Conservation (phyloP, 1,139 yeast species). For the Blastobotrys raffinosifermentans region DNA sequence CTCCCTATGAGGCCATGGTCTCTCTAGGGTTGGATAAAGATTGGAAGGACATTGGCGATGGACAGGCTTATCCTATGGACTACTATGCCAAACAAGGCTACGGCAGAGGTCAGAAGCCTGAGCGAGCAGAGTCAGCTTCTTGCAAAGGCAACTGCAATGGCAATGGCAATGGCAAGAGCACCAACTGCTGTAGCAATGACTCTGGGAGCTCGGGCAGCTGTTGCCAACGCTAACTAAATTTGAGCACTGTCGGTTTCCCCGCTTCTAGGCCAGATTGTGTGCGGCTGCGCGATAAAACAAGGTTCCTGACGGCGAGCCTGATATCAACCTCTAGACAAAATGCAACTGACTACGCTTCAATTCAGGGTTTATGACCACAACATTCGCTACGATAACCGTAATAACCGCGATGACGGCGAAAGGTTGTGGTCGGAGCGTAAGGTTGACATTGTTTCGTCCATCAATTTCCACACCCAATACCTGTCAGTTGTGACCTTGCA, state of each 20-base stretch:
- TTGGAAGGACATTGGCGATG: constrained; percentile 45
- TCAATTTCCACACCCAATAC: constrained; percentile 37
- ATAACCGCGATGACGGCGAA: constrained; percentile 35
- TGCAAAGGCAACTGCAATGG: too few species aligned
- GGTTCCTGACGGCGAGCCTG: too few species aligned
- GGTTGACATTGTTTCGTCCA: constrained; percentile 37
- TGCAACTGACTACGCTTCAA: constrained; percentile 11
- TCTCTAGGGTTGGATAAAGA: constrained; percentile 65
- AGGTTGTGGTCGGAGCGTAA: constrained; percentile 42
- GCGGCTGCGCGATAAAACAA: too few species aligned
- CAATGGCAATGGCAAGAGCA: too few species aligned
- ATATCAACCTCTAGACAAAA: too few species aligned
- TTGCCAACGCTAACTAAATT: too few species aligned
- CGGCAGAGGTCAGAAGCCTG: constrained; percentile 78
- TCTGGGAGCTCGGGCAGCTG: too few species aligned
- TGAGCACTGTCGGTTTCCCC: too few species aligned
- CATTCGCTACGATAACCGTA: constrained; percentile 40
- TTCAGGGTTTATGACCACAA: constrained; percentile 49
- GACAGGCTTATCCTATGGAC: constrained; percentile 82
- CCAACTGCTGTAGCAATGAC: too few species aligned
- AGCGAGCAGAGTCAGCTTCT: constrained; percentile 27
- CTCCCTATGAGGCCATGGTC: constrained; percentile 97
- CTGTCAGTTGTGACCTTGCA: constrained; percentile 44
- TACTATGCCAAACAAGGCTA: constrained; percentile 87
- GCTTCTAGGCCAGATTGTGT: too few species aligned